Conservation (phyloP, 2,329 filamentous ascomycete genomes). For the Exophiala mesophila region DNA sequence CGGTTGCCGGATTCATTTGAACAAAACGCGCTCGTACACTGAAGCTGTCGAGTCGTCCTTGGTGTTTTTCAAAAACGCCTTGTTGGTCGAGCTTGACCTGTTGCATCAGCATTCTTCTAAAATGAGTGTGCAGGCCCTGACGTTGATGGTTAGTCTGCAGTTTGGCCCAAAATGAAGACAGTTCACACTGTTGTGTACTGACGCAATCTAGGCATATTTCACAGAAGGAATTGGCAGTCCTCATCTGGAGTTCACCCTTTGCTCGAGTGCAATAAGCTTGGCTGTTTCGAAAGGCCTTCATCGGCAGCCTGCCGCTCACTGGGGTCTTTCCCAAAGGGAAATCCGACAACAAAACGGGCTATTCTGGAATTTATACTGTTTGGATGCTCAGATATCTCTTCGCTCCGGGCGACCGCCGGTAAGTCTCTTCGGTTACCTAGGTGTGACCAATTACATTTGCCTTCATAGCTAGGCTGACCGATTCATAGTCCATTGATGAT, state of each 20-base stretch:
- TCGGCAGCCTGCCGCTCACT: constrained; percentile 4
- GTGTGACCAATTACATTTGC: background rate
- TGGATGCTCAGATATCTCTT: constrained; percentile 5
- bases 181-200: background rate
- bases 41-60: constrained; percentile 1
- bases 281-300: constrained; percentile 7
- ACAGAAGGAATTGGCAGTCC: constrained; percentile 4
- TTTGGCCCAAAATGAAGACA: background rate
- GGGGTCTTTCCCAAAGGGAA: constrained; percentile 4
- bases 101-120: constrained; percentile 7
- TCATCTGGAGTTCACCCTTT: constrained; percentile 5
- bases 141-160: constrained; percentile 6
- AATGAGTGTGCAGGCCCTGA: constrained; percentile 8
- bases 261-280: constrained; percentile 1
- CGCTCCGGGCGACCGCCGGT: constrained; percentile 8
- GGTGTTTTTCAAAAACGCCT: constrained; percentile 7
- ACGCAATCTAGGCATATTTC: constrained; percentile 5
- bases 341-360: background rate
- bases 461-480: background rate
- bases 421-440: too few relatives aligned
- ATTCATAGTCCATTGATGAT: constrained; percentile 3
- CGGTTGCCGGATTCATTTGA: constrained; percentile 6
- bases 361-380: constrained; percentile 8
- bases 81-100: constrained; percentile 6
- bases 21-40: background rate